Base-by-base conservation (phyloP, 2,329 filamentous ascomycete genomes). In the Botryotinia calthae region DNA sequence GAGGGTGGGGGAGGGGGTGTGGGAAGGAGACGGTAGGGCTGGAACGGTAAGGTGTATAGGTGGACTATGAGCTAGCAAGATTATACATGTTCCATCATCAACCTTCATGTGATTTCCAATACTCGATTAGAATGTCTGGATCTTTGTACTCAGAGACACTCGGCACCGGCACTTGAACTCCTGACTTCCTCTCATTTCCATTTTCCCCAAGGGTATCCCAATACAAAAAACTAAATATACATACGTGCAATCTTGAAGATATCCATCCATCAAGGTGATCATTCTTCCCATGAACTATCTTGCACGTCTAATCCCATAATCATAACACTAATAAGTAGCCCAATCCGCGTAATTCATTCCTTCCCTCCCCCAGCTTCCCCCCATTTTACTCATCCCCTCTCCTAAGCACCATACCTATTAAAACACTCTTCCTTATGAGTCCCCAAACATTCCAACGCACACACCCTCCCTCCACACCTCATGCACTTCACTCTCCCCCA, bases 381-480 rank as follows among this genome's bases (percentile, higher is more conserved):
- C n/a, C 6, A 5, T 18, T 20, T 34, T 6, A 37, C 7, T 1
- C 37, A 37, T 9, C 14, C 10, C 28, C n/a, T 31, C 37, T 8
- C 56, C 63, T 31, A 25, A 28, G 78, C 78, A 48, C 89, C 89
- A 79, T 91, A 91, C 78, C 90, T 85, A 73, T 89, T 87, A 75
- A 93, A 86, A 77, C 90, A 91, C 77, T 92, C 91, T 81, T 93
- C 91, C 71, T 89, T 87, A 81, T 95, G 93, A 75, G 87, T 85
- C 79, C 89, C 89, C 77, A 94, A 85, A 78, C 93, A 95, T 73
- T 93, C 90, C 76, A 95, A 81, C 56, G 91, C 92, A 81, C 93
- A 95, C n/a, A 93, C 89, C 78, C 90, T 86, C 63, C 87, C 88
- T n/a, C 92, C 92, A 82, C 93, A 95, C 83, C 92, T 93, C 81